These are phyloP conservation scores for Suillus clintonianus DNA, from an alignment of 768 basidiomycete species.

Conservation along the genomic window DNA sequence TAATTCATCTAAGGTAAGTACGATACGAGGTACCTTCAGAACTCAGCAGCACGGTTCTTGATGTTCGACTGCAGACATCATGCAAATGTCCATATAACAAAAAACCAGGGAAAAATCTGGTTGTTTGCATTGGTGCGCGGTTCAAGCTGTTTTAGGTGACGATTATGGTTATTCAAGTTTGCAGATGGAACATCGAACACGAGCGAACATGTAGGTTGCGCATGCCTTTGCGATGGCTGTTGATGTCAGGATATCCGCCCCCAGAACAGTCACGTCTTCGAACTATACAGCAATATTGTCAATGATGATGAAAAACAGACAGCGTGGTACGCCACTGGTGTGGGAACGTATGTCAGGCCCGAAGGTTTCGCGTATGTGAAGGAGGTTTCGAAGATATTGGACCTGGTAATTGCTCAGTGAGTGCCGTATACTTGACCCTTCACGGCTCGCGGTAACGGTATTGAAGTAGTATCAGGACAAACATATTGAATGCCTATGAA, in stretches of 20 bases:
- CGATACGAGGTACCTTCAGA: neutral
- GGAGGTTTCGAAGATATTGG: slow-evolving; percentile 27
- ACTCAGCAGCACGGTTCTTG: neutral
- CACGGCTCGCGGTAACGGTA: neutral
- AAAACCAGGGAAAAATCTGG: neutral
- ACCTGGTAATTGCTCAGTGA: slow-evolving; percentile 41
- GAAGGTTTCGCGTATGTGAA: slow-evolving; percentile 23
- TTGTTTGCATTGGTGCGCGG: neutral
- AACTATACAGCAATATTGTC: slow-evolving; percentile 32
- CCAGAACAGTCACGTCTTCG: slow-evolving; percentile 43
- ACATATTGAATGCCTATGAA: neutral
- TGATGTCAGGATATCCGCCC: neutral
- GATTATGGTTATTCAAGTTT: neutral
- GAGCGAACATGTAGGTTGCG: neutral
- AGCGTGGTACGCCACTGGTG: slow-evolving; percentile 40
- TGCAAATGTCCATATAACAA: neutral
- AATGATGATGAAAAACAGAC: slow-evolving; percentile 24
- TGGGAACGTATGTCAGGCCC: slow-evolving; percentile 36
- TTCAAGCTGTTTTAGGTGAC: neutral
- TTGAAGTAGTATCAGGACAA: neutral
- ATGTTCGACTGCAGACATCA: neutral
- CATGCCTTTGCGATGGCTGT: neutral
- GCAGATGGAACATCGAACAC: neutral
- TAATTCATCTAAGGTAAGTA: neutral
- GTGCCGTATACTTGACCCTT: slow-evolving; percentile 5